Conservation (phyloP, 2,329 filamentous ascomycete genomes). For the Microascus cirrosus region DNA sequence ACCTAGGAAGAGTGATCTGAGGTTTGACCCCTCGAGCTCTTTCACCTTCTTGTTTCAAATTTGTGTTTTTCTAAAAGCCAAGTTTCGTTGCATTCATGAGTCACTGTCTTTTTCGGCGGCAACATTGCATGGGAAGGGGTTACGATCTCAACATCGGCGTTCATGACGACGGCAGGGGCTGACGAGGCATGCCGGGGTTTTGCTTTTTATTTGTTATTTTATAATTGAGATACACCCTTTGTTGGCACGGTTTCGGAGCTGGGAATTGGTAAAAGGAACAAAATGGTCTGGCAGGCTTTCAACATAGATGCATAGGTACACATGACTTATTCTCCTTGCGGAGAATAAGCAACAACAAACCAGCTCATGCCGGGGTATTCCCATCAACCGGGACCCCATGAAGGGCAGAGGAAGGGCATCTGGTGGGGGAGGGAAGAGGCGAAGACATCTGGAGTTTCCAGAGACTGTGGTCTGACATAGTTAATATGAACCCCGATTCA, state of each 20-base stretch:
- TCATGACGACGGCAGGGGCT: slow-evolving; percentile 15
- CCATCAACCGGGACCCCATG: slow-evolving; percentile 11
- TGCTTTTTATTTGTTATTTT: slow-evolving; percentile 6
- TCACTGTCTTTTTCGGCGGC: slow-evolving; percentile 10
- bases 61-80: slow-evolving; percentile 8
- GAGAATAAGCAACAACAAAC: slow-evolving; percentile 1
- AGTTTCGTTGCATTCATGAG: slow-evolving; percentile 19
- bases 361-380: slow-evolving; percentile 9
- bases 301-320: slow-evolving; percentile 10
- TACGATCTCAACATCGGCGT: slow-evolving; percentile 52
- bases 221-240: slow-evolving; percentile 5
- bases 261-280: slow-evolving; percentile 9
- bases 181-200: background rate
- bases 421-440: background rate
- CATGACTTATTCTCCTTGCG: slow-evolving; percentile 1
- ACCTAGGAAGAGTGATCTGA: background rate
- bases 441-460: background rate
- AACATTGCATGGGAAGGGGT: slow-evolving; percentile 15
- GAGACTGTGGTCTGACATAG: background rate
- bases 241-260: slow-evolving; percentile 8
- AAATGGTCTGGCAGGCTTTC: slow-evolving; percentile 9
- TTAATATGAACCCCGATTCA: slow-evolving; percentile 6
- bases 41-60: slow-evolving; percentile 3
- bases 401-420: slow-evolving; percentile 3
- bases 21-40: background rate